Percentiles rank a stretch among this genome's conserved stretches.
Evolutionary conservation across 768 basidiomycete species (phyloP).

Genomic region (Mycena metata): DNA sequence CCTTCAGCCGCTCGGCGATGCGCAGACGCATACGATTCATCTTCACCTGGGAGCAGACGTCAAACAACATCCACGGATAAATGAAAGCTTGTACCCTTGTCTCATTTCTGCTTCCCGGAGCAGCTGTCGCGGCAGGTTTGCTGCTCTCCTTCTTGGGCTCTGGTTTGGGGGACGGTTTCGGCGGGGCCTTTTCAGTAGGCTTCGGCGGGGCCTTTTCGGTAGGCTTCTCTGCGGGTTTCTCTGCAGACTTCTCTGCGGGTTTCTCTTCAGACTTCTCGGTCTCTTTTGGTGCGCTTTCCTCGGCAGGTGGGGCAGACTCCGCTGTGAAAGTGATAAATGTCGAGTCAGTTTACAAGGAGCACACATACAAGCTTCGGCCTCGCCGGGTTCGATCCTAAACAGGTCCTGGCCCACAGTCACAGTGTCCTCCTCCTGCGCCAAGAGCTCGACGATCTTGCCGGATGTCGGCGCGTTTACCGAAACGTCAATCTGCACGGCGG

Average conservation of each 20-base stretch:
- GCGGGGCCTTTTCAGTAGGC: conserved; percentile 30
- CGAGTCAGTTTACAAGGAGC: background rate
- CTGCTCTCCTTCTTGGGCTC: conserved; percentile 45
- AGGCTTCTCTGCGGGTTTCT: conserved; percentile 57
- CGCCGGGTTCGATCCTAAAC: conserved; percentile 90
- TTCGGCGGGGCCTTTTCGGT: conserved; percentile 50
- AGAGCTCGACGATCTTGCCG: conserved; percentile 88
- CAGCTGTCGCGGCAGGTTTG: conserved; percentile 40
- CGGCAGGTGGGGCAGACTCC: conserved; percentile 46
- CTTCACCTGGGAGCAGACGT: conserved; percentile 76
- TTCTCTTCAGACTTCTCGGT: conserved; percentile 43
- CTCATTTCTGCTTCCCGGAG: conserved; percentile 76
- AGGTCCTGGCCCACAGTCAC: conserved; percentile 96
- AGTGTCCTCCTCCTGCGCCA: conserved; percentile 93
- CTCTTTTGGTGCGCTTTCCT: conserved; percentile 54
- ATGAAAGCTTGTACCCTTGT: conserved; percentile 69
- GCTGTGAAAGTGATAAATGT: conserved; percentile 32
- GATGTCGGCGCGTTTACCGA: conserved; percentile 93
- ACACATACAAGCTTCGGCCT: conserved; percentile 63
- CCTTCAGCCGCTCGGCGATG: conserved; percentile 97
- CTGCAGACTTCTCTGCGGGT: conserved; percentile 56
- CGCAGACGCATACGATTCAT: conserved; percentile 99
- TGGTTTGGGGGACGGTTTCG: conserved; percentile 27
- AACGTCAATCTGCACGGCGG: conserved; percentile 85
- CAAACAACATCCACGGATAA: background rate